phyloP scores from a whole-genome alignment of 129 eudicot species.

The Smallanthus sonchifolius region DNA sequence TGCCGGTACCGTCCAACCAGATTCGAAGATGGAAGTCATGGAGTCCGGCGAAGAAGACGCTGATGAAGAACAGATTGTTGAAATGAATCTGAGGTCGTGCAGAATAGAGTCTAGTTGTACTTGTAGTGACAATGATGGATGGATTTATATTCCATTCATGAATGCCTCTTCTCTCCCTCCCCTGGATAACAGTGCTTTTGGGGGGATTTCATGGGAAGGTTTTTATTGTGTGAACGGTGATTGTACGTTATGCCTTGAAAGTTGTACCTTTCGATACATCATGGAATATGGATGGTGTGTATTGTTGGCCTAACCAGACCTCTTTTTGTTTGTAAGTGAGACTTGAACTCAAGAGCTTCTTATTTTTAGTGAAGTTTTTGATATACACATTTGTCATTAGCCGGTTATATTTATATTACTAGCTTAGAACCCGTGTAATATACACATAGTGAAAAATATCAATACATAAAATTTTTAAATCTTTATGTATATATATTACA shows the following conservation, averaged over 20 bases:
- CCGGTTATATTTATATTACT: too few species aligned
- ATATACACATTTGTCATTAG: too few species aligned
- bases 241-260: background rate
- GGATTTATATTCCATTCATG: background rate
- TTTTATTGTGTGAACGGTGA: background rate
- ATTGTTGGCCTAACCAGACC: too few species aligned
- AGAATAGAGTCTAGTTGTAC: background rate
- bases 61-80: background rate
- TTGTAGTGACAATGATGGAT: background rate
- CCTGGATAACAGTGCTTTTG: background rate
- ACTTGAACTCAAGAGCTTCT: too few species aligned
- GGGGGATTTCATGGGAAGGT: background rate
- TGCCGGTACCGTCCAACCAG: conserved; percentile 69
- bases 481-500: too few species aligned
- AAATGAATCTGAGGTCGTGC: conserved; percentile 26
- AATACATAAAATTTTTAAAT: too few species aligned
- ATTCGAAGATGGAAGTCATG: conserved; percentile 75
- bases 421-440: too few species aligned
- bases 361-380: too few species aligned
- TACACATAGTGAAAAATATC: too few species aligned
- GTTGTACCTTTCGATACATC: background rate
- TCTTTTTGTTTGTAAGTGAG: too few species aligned
- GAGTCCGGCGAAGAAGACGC: conserved; percentile 20
- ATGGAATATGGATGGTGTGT: background rate
- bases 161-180: background rate